Evolutionary conservation across 2,329 filamentous ascomycete genomes (phyloP).

Genomic region (Colletotrichum siamense): DNA sequence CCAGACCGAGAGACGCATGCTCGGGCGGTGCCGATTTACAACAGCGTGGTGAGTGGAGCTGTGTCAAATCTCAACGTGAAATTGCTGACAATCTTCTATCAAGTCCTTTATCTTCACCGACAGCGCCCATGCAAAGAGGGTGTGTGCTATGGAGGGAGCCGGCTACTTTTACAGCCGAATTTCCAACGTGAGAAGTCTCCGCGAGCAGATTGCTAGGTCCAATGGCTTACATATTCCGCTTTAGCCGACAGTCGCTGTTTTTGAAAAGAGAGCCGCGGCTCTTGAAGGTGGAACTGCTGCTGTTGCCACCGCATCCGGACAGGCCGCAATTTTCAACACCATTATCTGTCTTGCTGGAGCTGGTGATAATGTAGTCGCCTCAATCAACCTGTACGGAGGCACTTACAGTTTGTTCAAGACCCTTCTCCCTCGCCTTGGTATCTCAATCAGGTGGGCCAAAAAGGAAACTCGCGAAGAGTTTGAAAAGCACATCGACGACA

Average conservation of each 20-base stretch:
- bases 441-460: slow-evolving; percentile 62
- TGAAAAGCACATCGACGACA: slow-evolving; percentile 85
- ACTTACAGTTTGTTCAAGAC: slow-evolving; percentile 99
- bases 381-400: slow-evolving; percentile 89
- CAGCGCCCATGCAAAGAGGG: slow-evolving; percentile 89
- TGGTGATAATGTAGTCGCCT: slow-evolving; percentile 95
- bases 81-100: not conserved
- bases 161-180: slow-evolving; percentile 98
- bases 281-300: slow-evolving; percentile 90
- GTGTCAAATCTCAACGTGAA: not conserved
- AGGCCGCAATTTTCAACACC: slow-evolving; percentile 77
- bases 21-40: not conserved
- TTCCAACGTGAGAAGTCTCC: slow-evolving; percentile 74
- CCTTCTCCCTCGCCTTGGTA: slow-evolving; percentile 39
- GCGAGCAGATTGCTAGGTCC: not conserved
- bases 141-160: slow-evolving; percentile 95
- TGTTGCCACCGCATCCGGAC: slow-evolving; percentile 83
- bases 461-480: slow-evolving; percentile 88
- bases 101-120: slow-evolving; percentile 94
- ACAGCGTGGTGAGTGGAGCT: not conserved
- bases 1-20: not conserved
- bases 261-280: slow-evolving; percentile 92
- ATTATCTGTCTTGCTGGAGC: slow-evolving; percentile 81
- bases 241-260: slow-evolving; percentile 84
- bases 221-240: not conserved